Conservation (phyloP, 1,284 basidiomycete genomes). For the Fomitopsis pinicola region DNA sequence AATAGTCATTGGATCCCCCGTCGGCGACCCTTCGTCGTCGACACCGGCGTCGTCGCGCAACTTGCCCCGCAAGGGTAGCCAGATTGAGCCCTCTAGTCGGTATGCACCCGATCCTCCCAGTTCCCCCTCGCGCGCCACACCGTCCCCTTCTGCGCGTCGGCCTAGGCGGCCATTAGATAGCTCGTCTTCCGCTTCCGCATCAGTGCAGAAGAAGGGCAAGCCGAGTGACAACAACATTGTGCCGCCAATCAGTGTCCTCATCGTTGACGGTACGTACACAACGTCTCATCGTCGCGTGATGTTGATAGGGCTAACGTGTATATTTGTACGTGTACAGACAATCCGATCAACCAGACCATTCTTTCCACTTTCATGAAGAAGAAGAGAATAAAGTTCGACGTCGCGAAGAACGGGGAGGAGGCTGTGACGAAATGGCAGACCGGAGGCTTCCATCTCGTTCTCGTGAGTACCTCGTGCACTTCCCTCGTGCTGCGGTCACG, state of each 20-base stretch:
- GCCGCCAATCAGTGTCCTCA: conserved; percentile 93
- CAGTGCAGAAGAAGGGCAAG: conserved; percentile 23
- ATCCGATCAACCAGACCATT: conserved; percentile 98
- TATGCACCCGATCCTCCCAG: conserved; percentile 16
- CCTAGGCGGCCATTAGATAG: conserved; percentile 14
- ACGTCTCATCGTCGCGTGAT: neutral
- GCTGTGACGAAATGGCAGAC: conserved; percentile 95
- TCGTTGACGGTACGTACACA: conserved; percentile 79
- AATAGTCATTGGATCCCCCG: conserved; percentile 1
- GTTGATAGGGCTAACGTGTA: conserved; percentile 9
- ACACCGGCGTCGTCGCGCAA: conserved; percentile 7
- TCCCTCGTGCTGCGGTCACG: neutral
- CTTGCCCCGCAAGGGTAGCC: conserved; percentile 6
- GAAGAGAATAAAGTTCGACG: conserved; percentile 94
- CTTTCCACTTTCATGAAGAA: conserved; percentile 94
- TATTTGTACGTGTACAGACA: conserved; percentile 56
- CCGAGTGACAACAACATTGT: conserved; percentile 55
- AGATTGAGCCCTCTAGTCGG: conserved; percentile 3
- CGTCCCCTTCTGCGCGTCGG: conserved; percentile 5
- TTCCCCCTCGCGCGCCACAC: conserved; percentile 18
- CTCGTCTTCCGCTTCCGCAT: conserved; percentile 12
- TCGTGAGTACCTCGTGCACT: conserved; percentile 52
- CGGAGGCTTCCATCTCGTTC: conserved; percentile 92
- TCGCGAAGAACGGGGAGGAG: conserved; percentile 93
- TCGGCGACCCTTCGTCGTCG: conserved; percentile 3